Conservation (phyloP, 441 rosid genomes). For the Mallotus japonicus region DNA sequence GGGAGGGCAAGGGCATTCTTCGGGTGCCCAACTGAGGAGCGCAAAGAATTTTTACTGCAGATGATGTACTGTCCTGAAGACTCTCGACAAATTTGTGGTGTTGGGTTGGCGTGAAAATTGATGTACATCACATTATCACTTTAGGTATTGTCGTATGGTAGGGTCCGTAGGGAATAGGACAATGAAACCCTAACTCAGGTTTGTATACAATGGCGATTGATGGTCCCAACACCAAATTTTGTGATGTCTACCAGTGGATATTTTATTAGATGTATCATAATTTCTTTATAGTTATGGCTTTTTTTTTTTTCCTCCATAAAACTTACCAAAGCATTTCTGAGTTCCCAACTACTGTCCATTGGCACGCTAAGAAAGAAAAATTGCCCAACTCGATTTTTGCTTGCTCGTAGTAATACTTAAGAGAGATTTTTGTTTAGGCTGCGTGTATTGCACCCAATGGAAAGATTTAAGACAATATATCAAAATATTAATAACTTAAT, state of each 20-base stretch:
- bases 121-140: not conserved
- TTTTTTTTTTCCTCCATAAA: not conserved
- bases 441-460: no score
- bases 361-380: no score
- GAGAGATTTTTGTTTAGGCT: no score
- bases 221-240: not conserved
- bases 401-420: no score
- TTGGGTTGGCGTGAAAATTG: not conserved
- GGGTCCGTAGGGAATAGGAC: not conserved
- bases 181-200: not conserved
- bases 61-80: conserved; percentile 24
- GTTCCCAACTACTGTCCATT: not conserved
- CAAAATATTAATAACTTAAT: no score
- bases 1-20: conserved; percentile 26
- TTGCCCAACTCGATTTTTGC: no score
- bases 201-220: conserved; percentile 8
- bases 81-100: conserved; percentile 8
- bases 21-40: conserved; percentile 28
- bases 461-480: no score
- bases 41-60: conserved; percentile 29
- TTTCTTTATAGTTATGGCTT: not conserved
- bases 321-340: not conserved
- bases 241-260: not conserved
- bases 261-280: not conserved
- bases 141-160: not conserved